These are phyloP conservation scores for Oryza punctata DNA, from an alignment of 176 grass and related monocot species.

Conservation along the genomic window DNA sequence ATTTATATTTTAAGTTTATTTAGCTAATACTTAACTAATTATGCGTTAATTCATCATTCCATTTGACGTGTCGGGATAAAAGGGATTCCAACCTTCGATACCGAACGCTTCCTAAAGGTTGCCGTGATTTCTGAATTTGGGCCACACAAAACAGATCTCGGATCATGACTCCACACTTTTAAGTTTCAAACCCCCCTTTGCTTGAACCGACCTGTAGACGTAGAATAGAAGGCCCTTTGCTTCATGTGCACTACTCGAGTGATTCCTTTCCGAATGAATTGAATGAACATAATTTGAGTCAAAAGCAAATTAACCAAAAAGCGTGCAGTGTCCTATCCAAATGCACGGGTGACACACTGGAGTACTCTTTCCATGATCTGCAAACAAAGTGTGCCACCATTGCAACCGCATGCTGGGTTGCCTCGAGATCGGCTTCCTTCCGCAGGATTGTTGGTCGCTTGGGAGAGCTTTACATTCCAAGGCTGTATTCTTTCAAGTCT, in stretches of 20 bases:
- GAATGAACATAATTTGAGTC: background rate
- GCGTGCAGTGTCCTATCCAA: background rate
- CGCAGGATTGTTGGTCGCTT: too few species aligned
- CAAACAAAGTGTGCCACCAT: background rate
- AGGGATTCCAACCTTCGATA: too few species aligned
- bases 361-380: background rate
- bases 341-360: background rate
- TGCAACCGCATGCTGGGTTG: background rate
- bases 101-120: too few species aligned
- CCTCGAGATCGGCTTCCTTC: conserved; percentile 16
- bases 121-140: too few species aligned
- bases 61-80: too few species aligned
- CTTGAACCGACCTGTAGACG: background rate
- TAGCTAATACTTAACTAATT: too few species aligned
- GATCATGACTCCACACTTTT: background rate
- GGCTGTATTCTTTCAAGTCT: too few species aligned
- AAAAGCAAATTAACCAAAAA: background rate
- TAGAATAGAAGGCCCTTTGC: background rate
- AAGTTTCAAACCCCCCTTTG: background rate
- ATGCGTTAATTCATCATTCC: too few species aligned
- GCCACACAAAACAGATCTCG: background rate
- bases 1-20: too few species aligned
- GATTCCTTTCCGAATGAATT: background rate
- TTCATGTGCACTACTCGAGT: background rate
- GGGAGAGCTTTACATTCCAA: too few species aligned